These are phyloP conservation scores for Solanum piurae DNA, from an alignment of 257 asterid genomes.

Conservation along the genomic window DNA sequence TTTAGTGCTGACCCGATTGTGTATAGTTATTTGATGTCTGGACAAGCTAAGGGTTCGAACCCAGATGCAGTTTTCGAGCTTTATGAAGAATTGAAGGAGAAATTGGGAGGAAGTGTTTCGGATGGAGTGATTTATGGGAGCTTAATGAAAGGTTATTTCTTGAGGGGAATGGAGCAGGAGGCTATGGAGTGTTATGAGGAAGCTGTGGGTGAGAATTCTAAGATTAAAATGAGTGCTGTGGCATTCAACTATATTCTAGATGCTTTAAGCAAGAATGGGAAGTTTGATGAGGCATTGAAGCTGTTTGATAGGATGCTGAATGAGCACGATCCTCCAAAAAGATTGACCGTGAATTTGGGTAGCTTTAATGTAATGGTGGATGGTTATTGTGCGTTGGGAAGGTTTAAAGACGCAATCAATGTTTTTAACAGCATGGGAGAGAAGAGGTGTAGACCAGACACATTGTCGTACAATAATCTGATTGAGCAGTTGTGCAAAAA, in stretches of 20 bases:
- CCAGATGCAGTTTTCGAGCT: constrained; percentile 53
- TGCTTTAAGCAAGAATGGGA: constrained; percentile 77
- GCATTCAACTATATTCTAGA: constrained; percentile 65
- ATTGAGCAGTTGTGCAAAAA: constrained; percentile 77
- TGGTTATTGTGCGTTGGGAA: constrained; percentile 64
- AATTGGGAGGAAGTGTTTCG: constrained; percentile 38
- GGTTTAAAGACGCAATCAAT: constrained; percentile 55
- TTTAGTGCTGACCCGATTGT: constrained; percentile 46
- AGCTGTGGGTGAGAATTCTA: constrained; percentile 46
- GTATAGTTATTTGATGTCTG: constrained; percentile 67
- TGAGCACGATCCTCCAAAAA: constrained; percentile 74
- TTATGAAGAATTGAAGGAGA: constrained; percentile 78
- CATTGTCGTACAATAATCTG: constrained; percentile 64
- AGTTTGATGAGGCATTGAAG: constrained; percentile 68
- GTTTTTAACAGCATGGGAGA: constrained; percentile 71
- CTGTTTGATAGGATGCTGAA: constrained; percentile 71
- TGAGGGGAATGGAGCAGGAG: constrained; percentile 77
- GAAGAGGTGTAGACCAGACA: constrained; percentile 70
- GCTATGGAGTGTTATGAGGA: constrained; percentile 66
- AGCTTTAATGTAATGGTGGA: constrained; percentile 76
- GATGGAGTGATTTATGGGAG: constrained; percentile 81
- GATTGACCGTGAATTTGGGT: constrained; percentile 67
- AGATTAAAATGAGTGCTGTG: constrained; percentile 51
- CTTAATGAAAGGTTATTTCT: constrained; percentile 80
- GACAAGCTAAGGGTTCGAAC: constrained; percentile 45